Evolutionary conservation across 805 yeast genomes (phyloP).

Genomic region (Hagleromyces aurorensis): DNA sequence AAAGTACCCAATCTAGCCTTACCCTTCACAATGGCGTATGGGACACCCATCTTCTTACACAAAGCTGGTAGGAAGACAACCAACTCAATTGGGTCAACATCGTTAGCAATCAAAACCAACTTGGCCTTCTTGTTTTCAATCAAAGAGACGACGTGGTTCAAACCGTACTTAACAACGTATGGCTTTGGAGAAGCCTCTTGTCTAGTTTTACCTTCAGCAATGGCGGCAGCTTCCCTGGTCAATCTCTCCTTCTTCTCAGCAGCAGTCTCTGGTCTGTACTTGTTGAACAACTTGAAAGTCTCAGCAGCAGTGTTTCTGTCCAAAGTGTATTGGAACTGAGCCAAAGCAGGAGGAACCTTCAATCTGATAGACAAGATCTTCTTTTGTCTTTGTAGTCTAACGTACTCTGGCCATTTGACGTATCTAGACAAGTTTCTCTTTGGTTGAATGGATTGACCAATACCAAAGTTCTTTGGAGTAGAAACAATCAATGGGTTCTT

Average conservation of each 20-base stretch:
- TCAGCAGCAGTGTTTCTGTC: conserved; percentile 99
- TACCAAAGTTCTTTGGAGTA: conserved; percentile 88
- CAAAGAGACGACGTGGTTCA: conserved; percentile 96
- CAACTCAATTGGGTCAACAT: conserved; percentile 97
- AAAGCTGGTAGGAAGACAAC: conserved; percentile 97
- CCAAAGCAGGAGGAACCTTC: conserved; percentile 97
- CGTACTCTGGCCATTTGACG: conserved; percentile 99
- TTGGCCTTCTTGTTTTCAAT: conserved; percentile 98
- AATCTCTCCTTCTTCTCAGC: conserved; percentile 99
- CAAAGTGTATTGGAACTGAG: conserved; percentile 92
- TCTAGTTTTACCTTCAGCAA: conserved; percentile 96
- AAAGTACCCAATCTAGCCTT: conserved; percentile 97
- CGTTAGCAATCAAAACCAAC: conserved; percentile 95
- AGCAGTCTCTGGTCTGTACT: conserved; percentile 97
- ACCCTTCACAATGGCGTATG: conserved; percentile 97
- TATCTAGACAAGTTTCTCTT: conserved; percentile 93
- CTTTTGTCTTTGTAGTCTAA: conserved; percentile 98
- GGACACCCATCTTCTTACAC: conserved; percentile 99
- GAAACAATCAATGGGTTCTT: conserved; percentile 86
- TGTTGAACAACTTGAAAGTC: conserved; percentile 94
- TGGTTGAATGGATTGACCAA: conserved; percentile 94
- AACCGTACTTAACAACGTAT: conserved; percentile 94
- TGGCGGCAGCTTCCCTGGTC: conserved; percentile 97
- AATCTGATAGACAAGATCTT: conserved; percentile 91
- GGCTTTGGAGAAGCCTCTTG: conserved; percentile 97